Conservation (phyloP, 139 green algal species). For the Chlorella sp. region DNA sequence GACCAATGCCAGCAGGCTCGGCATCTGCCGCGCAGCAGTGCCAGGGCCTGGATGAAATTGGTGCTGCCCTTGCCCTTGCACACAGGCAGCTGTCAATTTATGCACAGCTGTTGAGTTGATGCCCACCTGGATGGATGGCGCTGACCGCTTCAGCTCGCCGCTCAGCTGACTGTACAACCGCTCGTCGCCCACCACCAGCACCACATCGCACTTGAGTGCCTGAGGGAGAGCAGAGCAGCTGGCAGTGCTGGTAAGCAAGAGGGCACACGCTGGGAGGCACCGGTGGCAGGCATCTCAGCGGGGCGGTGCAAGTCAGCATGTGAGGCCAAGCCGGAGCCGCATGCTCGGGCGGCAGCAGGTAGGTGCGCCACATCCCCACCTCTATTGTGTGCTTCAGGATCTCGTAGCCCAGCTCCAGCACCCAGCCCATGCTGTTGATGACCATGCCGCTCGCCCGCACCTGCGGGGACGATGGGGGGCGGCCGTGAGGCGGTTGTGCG, state of each 20-base stretch:
- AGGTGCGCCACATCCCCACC: constrained; percentile 46
- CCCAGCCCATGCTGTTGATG: constrained; percentile 96
- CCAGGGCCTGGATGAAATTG: no score
- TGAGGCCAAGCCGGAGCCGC: background rate
- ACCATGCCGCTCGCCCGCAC: constrained; percentile 75
- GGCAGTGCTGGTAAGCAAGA: no score
- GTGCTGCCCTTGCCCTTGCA: no score
- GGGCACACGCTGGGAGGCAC: background rate
- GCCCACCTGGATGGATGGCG: background rate
- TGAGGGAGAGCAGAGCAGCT: background rate
- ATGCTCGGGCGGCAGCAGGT: background rate
- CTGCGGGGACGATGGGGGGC: background rate
- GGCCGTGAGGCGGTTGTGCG: background rate
- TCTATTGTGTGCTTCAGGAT: constrained; percentile 87
- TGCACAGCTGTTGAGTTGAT: no score
- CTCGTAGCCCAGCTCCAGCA: constrained; percentile 92
- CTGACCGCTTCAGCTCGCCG: constrained; percentile 42
- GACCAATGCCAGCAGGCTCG: no score
- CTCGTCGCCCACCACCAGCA: constrained; percentile 94
- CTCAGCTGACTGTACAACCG: constrained; percentile 77
- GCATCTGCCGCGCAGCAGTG: no score
- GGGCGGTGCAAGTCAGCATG: background rate
- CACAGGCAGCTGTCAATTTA: no score
- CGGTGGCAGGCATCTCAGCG: background rate
- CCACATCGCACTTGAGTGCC: constrained; percentile 67